phyloP scores from a whole-genome alignment of 371 early-diverging fungal species.

The Apophysomyces sp. region DNA sequence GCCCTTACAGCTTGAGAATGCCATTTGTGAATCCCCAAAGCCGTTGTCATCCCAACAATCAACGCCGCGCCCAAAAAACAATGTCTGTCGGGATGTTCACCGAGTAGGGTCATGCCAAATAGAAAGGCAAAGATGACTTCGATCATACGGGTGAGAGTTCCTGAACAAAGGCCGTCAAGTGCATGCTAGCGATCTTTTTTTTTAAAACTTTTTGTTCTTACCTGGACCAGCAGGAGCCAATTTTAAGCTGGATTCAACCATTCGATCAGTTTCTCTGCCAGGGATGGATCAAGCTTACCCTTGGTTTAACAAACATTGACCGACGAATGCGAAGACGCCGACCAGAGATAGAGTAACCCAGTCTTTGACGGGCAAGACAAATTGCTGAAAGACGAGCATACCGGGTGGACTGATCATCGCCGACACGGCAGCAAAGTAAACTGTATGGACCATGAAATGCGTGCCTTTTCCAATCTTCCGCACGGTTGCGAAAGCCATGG shows the following conservation, averaged over 20 bases:
- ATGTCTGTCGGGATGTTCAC: slow-evolving; percentile 59
- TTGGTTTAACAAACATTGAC: slow-evolving; percentile 74
- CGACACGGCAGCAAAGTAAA: slow-evolving; percentile 70
- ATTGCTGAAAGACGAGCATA: slow-evolving; percentile 33
- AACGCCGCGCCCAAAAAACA: slow-evolving; percentile 63
- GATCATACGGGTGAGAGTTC: slow-evolving; percentile 76
- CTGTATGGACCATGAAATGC: slow-evolving; percentile 75
- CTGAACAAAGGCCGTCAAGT: slow-evolving; percentile 6
- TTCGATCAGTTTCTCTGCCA: neutral
- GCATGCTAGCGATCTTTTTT: neutral
- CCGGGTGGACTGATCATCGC: slow-evolving; percentile 42
- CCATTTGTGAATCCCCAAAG: slow-evolving; percentile 68
- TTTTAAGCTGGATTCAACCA: slow-evolving; percentile 49
- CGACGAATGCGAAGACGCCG: slow-evolving; percentile 66
- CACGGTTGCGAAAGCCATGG: slow-evolving; percentile 71
- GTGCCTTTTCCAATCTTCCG: slow-evolving; percentile 66
- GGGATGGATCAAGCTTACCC: slow-evolving; percentile 38
- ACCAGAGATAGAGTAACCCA: slow-evolving; percentile 39
- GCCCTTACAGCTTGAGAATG: neutral
- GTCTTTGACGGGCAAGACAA: slow-evolving; percentile 27
- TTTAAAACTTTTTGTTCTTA: neutral
- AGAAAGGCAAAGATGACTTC: slow-evolving; percentile 83
- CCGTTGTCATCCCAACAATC: slow-evolving; percentile 68
- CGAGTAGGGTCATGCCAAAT: slow-evolving; percentile 68
- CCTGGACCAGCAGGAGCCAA: slow-evolving; percentile 76